Conservation (phyloP, 2,329 filamentous ascomycete genomes). For the Ophiostoma triangulosporum region DNA sequence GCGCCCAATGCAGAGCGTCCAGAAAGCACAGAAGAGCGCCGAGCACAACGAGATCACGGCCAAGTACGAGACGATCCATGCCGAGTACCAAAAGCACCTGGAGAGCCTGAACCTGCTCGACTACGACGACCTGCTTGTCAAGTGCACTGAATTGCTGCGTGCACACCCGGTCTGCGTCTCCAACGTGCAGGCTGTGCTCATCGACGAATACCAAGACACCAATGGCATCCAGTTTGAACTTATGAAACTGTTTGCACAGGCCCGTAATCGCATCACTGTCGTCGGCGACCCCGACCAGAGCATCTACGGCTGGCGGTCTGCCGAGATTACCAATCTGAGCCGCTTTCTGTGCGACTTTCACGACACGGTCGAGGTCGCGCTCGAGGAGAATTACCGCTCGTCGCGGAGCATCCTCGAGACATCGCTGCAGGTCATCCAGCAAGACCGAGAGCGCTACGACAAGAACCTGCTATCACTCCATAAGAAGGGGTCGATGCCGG, state of each 20-base stretch:
- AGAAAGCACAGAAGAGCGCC: conserved; percentile 15
- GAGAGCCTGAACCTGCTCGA: conserved; percentile 70
- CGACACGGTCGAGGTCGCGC: conserved; percentile 64
- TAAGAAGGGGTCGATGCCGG: conserved; percentile 62
- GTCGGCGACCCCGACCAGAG: conserved; percentile 96
- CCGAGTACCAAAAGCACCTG: conserved; percentile 66
- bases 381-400: conserved; percentile 92
- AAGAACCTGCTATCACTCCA: conserved; percentile 74
- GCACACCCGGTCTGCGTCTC: conserved; percentile 66
- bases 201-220: conserved; percentile 97
- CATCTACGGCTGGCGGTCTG: conserved; percentile 91
- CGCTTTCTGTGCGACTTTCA: conserved; percentile 66
- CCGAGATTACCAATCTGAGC: conserved; percentile 77
- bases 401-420: conserved; percentile 71
- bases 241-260: conserved; percentile 74
- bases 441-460: conserved; percentile 66
- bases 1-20: conserved; percentile 15
- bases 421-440: conserved; percentile 77
- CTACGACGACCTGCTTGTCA: conserved; percentile 82
- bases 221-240: conserved; percentile 91
- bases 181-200: conserved; percentile 81
- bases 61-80: conserved; percentile 35
- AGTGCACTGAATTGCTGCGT: conserved; percentile 66
- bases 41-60: neutral
- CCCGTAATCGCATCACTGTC: conserved; percentile 66